A percentile compares a stretch with the other conserved stretches of the same genome.
These are phyloP conservation scores for Rhazya stricta DNA, from an alignment of 257 asterid genomes.

Conservation along the genomic window DNA sequence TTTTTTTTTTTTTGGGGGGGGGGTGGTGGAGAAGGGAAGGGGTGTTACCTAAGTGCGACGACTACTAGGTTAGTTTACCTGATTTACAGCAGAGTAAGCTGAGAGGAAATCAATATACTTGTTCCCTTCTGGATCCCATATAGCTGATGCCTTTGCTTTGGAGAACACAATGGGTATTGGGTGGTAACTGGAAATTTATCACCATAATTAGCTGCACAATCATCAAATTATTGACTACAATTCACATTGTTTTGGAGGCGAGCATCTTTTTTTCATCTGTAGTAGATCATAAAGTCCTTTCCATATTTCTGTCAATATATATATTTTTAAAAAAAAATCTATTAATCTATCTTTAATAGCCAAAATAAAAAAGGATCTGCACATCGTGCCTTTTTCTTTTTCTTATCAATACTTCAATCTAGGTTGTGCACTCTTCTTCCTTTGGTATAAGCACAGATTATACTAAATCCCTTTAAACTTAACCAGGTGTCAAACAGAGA, in stretches of 20 bases:
- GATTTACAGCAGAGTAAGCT: slow-evolving; percentile 96
- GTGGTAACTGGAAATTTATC: slow-evolving; percentile 70
- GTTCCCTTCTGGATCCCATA: slow-evolving; percentile 96
- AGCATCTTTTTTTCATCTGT: neutral
- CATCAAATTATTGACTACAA: neutral
- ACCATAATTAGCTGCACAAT: neutral
- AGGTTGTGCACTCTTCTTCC: too few relatives aligned
- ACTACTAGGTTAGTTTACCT: slow-evolving; percentile 36
- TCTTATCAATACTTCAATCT: neutral
- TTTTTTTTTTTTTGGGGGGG: neutral
- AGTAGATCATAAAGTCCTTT: neutral
- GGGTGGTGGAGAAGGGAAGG: neutral
- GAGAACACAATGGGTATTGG: slow-evolving; percentile 91
- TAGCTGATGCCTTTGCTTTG: slow-evolving; percentile 77
- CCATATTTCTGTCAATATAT: neutral
- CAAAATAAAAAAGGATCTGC: neutral
- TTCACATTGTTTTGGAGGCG: neutral
- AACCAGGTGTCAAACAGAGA: neutral
- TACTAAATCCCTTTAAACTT: too few relatives aligned
- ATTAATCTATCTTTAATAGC: neutral
- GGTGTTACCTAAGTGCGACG: neutral
- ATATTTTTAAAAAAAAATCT: too few relatives aligned
- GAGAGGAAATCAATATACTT: slow-evolving; percentile 90
- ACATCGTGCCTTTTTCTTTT: neutral
- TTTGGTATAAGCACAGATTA: neutral